A percentile compares a stretch with the other conserved stretches of the same genome.
These are phyloP conservation scores for Sugiyamaella grinbergsii DNA, from an alignment of 1,139 yeast species.

Conservation along the genomic window DNA sequence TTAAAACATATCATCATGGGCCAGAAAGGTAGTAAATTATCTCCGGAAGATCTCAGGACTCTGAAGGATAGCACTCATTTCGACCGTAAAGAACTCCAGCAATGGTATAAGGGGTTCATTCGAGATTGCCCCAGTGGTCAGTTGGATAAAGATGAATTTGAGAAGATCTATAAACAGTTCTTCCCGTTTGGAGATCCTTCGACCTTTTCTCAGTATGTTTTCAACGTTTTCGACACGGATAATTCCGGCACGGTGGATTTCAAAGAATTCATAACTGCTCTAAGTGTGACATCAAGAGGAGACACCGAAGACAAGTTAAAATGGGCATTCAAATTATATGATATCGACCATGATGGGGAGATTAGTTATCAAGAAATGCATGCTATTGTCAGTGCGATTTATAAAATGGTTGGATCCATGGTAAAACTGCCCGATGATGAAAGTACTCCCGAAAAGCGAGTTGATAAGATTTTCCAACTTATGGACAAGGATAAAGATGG, in stretches of 20 bases:
- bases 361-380: conserved; percentile 78
- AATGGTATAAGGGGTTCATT: conserved; percentile 95
- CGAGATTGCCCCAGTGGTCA: conserved; percentile 95
- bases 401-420: conserved; percentile 96
- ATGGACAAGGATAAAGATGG: conserved; percentile 73
- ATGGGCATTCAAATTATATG: conserved; percentile 84
- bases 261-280: conserved; percentile 86
- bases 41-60: conserved; percentile 84
- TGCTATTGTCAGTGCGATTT: conserved; percentile 77
- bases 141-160: conserved; percentile 82
- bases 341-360: conserved; percentile 73
- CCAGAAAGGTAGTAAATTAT: conserved; percentile 87
- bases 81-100: conserved; percentile 91
- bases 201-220: conserved; percentile 85
- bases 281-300: conserved; percentile 89
- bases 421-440: conserved; percentile 90
- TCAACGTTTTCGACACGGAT: conserved; percentile 86
- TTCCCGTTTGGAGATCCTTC: conserved; percentile 98
- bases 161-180: conserved; percentile 90
- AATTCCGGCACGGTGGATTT: conserved; percentile 82
- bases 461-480: conserved; percentile 72
- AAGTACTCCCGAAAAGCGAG: conserved; percentile 85
- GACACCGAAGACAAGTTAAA: conserved; percentile 78
- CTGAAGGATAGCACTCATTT: conserved; percentile 87
- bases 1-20: conserved; percentile 62